These are phyloP conservation scores for Achaetomium macrosporum DNA, from an alignment of 2,329 filamentous ascomycete genomes.

Conservation along the genomic window DNA sequence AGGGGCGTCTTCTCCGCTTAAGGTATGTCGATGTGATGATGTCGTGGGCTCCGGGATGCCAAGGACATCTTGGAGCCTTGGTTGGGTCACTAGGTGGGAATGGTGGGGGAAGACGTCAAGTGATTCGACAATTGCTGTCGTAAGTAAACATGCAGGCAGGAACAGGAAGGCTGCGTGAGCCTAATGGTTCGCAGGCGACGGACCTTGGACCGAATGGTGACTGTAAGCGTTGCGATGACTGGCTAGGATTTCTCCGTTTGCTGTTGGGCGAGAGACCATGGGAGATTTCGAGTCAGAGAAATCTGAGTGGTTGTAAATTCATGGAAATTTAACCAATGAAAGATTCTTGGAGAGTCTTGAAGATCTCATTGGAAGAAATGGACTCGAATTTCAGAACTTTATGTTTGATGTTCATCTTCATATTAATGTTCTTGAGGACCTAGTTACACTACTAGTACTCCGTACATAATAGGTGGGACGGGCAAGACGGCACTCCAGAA, in stretches of 20 bases:
- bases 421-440: no score
- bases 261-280: no score
- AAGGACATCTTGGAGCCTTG: conserved; percentile 14
- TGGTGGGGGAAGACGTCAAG: conserved; percentile 17
- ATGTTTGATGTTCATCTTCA: no score
- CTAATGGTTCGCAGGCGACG: conserved; percentile 25
- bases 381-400: no score
- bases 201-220: conserved; percentile 22
- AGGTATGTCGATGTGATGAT: conserved; percentile 1
- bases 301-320: conserved; percentile 17
- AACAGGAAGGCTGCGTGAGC: conserved; percentile 29
- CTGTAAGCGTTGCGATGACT: conserved; percentile 15
- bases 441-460: no score
- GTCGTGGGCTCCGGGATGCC: conserved; percentile 9
- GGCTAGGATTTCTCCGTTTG: conserved; percentile 10
- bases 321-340: conserved; percentile 22
- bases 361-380: conserved; percentile 21
- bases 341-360: not conserved
- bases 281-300: no score
- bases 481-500: no score
- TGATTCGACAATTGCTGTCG: conserved; percentile 27
- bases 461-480: no score
- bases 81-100: conserved; percentile 6
- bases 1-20: no score
- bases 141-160: conserved; percentile 25